phyloP scores from a whole-genome alignment of 2,329 filamentous ascomycete species.

The Cytospora schulzeri region DNA sequence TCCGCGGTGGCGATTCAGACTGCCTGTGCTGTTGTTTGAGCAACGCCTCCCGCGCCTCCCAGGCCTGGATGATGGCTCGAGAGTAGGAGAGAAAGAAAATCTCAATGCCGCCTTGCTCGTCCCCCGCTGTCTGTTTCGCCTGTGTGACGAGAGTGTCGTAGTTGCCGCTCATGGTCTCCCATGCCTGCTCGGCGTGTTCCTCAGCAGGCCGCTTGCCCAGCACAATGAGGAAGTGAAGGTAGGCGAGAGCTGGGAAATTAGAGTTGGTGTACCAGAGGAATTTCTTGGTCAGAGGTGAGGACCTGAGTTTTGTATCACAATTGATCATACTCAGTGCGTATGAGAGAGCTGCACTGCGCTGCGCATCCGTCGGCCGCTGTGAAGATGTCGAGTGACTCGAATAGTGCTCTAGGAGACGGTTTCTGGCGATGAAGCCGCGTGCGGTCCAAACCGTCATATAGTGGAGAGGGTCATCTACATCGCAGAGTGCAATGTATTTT shows the following conservation, averaged over 20 bases:
- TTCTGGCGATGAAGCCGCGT: slow-evolving; percentile 49
- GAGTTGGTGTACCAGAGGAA: slow-evolving; percentile 42
- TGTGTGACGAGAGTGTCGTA: slow-evolving; percentile 31
- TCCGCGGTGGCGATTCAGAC: neutral
- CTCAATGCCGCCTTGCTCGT: neutral
- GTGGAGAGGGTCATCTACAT: slow-evolving; percentile 43
- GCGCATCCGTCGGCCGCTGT: slow-evolving; percentile 32
- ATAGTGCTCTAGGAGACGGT: slow-evolving; percentile 52
- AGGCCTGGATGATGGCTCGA: slow-evolving; percentile 10
- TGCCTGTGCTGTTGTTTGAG: neutral
- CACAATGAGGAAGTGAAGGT: slow-evolving; percentile 42
- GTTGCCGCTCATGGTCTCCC: slow-evolving; percentile 39
- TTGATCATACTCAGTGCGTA: slow-evolving; percentile 41
- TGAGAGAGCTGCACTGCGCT: slow-evolving; percentile 36
- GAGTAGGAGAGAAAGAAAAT: neutral
- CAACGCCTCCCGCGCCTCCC: slow-evolving; percentile 1
- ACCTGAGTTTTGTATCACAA: slow-evolving; percentile 40
- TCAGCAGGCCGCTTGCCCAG: slow-evolving; percentile 34
- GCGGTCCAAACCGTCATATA: slow-evolving; percentile 43
- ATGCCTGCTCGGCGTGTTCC: slow-evolving; percentile 34
- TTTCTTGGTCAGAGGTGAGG: slow-evolving; percentile 36
- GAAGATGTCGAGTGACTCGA: slow-evolving; percentile 33
- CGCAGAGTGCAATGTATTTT: slow-evolving; percentile 47
- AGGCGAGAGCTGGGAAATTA: slow-evolving; percentile 45
- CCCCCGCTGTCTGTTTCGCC: neutral